These are phyloP conservation scores for Persicaria maculosa DNA, from an alignment of 148 eudicot species.

Conservation along the genomic window DNA sequence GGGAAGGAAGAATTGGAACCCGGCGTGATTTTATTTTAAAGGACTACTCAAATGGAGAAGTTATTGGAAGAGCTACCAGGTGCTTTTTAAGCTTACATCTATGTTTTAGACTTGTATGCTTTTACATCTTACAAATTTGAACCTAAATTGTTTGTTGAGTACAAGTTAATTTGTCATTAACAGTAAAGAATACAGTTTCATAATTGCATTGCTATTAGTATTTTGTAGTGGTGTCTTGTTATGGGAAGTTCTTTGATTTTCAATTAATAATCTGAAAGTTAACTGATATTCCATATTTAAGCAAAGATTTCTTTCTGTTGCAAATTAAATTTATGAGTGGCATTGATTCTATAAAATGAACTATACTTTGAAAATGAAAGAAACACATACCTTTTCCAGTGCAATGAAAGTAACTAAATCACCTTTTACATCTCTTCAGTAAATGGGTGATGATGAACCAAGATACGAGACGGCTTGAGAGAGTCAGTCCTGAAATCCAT, in stretches of 20 bases:
- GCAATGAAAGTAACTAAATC: not conserved
- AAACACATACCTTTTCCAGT: not conserved
- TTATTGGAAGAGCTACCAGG: conserved; percentile 97
- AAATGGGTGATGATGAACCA: conserved; percentile 99
- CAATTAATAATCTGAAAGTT: not conserved
- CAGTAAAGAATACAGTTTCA: not conserved
- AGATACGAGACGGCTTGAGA: conserved; percentile 80
- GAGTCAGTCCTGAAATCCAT: conserved; percentile 69
- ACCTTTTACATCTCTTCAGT: conserved; percentile 30
- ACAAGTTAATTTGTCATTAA: not conserved
- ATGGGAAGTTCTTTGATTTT: not conserved
- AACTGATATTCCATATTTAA: not conserved
- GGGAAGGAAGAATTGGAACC: conserved; percentile 87
- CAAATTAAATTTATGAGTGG: not conserved
- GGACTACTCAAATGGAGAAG: conserved; percentile 73
- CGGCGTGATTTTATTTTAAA: conserved; percentile 90
- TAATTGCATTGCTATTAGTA: not conserved
- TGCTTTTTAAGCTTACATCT: conserved; percentile 17
- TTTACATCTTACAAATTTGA: not conserved
- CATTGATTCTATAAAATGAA: not conserved
- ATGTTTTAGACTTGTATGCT: conserved; percentile 1
- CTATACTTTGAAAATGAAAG: not conserved
- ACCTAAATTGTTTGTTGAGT: not conserved
- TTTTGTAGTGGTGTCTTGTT: not conserved
- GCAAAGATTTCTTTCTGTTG: not conserved